Percentiles rank a stretch among this genome's conserved stretches.
These are phyloP conservation scores for Claviceps africana DNA, from an alignment of 2,329 filamentous ascomycete genomes.

Conservation along the genomic window DNA sequence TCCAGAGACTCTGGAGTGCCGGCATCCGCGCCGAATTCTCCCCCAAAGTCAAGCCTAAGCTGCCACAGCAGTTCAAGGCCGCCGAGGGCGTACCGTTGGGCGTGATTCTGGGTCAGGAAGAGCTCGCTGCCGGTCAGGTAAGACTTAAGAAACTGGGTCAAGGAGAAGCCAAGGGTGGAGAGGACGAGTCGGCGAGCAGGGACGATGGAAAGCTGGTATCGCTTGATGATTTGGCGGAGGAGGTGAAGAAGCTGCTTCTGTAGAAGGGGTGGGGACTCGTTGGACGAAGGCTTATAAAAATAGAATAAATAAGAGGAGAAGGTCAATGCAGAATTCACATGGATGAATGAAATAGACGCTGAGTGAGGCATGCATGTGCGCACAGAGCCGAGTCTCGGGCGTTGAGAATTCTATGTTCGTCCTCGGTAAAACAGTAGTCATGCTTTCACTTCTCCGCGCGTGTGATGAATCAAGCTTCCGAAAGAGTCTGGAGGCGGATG, in stretches of 20 bases:
- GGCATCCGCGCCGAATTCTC: conserved; percentile 74
- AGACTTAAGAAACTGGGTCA: conserved; percentile 71
- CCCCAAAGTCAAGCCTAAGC: conserved; percentile 82
- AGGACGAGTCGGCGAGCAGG: conserved; percentile 82
- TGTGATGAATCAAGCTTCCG: background rate
- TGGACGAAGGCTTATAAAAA: background rate
- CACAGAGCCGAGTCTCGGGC: background rate
- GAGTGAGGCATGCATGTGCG: background rate
- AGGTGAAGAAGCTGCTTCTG: conserved; percentile 34
- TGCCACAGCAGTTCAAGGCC: conserved; percentile 80
- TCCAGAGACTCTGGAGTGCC: conserved; percentile 65
- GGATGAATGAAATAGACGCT: background rate
- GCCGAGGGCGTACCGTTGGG: conserved; percentile 80
- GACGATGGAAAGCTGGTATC: conserved; percentile 61
- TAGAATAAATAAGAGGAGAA: background rate
- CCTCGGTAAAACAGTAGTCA: background rate
- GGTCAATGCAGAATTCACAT: background rate
- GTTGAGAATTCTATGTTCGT: too few relatives aligned
- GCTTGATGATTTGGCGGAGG: conserved; percentile 45
- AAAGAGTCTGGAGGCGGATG: too few relatives aligned
- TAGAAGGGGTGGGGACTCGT: background rate
- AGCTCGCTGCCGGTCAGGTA: conserved; percentile 69
- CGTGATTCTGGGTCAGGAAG: conserved; percentile 82
- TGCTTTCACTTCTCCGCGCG: background rate
- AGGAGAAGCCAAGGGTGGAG: conserved; percentile 52